These are phyloP conservation scores for Scedosporium apiospermum DNA, from an alignment of 2,329 filamentous ascomycete species.

Conservation along the genomic window DNA sequence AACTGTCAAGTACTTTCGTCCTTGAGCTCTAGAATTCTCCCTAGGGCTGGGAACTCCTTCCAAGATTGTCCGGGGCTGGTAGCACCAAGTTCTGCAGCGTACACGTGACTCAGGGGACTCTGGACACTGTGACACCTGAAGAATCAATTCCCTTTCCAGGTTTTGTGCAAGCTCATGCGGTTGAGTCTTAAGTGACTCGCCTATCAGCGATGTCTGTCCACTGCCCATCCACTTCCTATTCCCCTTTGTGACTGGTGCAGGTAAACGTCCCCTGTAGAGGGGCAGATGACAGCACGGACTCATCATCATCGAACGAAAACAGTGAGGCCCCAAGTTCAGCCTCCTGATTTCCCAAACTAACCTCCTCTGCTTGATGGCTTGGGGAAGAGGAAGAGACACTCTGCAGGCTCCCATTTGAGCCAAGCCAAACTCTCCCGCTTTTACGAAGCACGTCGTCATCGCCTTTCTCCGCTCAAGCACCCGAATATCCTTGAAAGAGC, in stretches of 20 bases:
- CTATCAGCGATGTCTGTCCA: neutral
- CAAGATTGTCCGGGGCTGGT: too few relatives aligned
- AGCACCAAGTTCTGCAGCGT: neutral
- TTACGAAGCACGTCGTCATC: neutral
- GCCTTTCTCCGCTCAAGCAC: neutral
- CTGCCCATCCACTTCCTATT: neutral
- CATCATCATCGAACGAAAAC: neutral
- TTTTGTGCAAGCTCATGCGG: neutral
- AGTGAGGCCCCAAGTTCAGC: neutral
- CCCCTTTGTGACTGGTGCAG: neutral
- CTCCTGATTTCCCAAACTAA: conserved; percentile 1
- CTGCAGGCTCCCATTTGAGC: neutral
- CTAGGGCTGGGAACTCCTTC: too few relatives aligned
- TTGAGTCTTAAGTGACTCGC: neutral
- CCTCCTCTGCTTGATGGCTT: neutral
- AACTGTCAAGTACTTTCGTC: too few relatives aligned
- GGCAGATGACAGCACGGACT: neutral
- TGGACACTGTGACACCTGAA: neutral
- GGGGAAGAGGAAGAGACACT: neutral
- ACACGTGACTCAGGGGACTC: neutral
- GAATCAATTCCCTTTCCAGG: neutral
- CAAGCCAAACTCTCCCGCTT: neutral
- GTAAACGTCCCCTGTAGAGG: neutral
- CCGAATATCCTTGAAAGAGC: neutral
- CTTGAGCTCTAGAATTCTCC: too few relatives aligned